Evolutionary conservation across 371 early-diverging fungal genomes (phyloP), one percentile per base, ranked within the genome.

Genomic region (Mortierella sp.): DNA sequence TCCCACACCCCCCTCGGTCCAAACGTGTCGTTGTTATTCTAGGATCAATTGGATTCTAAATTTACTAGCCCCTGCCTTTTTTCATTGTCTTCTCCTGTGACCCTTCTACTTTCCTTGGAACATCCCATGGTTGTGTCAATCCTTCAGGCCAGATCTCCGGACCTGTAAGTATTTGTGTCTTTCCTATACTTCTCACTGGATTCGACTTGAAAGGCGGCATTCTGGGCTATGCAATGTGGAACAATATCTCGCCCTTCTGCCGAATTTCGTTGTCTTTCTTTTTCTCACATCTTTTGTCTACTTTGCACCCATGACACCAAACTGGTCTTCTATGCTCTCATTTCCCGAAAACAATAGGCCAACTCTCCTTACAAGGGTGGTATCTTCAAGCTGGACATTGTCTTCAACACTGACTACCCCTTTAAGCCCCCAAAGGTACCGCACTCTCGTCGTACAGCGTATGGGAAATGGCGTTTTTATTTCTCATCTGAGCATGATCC

Each of bases 381-480:
- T 16, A 86, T 89, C 19, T 98, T 98, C 88, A 91, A 93, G 71
- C 78, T 98, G 31, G 93, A 96, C 69, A 93, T 98, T 64, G 88
- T 88, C 19, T 97, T 98, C 78, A 91, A 94, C 69, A 88, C 93
- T 0, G 97, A 97, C 76, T 98, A 96, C 87, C 98, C 98, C 28
- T 98, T 97, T 89, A 96, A 97, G 82, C 97, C 98, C 31, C 98
- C 98, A 46, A 93, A 91, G 82, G 95, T 94, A 89, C 13, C 21
- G 34, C 9, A 44, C 9, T 19, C 8, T 34, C 31, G 34, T 61
- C 37, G 19, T 14, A 3, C 50, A 50, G 50, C 28, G 19, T 34
- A 19, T 59, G 61, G 37, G 34, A n/a, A 14, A 72, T 73, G 44
- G 37, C 37, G 21, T 74, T 21, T 37, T 37, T 37, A 21, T 67